phyloP scores from a whole-genome alignment of 305 asterid genomes.

The Nicotiana rustica region DNA sequence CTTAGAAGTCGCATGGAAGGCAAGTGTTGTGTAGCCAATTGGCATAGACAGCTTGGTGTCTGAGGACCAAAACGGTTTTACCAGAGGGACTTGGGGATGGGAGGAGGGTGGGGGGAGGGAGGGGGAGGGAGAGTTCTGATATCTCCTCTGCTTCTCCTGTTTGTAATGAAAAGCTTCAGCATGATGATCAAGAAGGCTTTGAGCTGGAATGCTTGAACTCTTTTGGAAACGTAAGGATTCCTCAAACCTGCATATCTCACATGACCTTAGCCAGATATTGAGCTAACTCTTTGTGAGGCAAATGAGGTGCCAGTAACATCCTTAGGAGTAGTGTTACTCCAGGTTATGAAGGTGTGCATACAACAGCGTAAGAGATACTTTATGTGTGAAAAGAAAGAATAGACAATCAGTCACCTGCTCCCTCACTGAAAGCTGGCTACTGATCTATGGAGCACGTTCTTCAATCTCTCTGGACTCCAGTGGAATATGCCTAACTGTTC shows the following conservation, averaged over 20 bases:
- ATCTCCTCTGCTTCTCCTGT: neutral
- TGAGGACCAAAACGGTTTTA: neutral
- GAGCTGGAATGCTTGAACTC: neutral
- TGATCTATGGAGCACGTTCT: neutral
- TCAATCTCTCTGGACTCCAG: neutral
- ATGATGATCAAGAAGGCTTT: neutral
- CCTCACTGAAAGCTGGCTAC: conserved; percentile 10
- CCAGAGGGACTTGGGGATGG: neutral
- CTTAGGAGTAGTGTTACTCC: too few species aligned
- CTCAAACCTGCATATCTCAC: too few species aligned
- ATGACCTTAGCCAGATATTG: too few species aligned
- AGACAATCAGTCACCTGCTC: neutral
- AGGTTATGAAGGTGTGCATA: conserved; percentile 1
- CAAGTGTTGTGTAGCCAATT: neutral
- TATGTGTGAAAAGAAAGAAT: neutral
- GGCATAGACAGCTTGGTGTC: conserved; percentile 7
- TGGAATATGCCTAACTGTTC: too few species aligned
- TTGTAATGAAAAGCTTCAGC: neutral
- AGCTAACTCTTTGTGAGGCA: too few species aligned
- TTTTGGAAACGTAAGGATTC: too few species aligned
- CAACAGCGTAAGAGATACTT: neutral
- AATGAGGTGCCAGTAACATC: too few species aligned
- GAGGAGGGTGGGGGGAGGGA: neutral
- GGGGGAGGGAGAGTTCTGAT: neutral
- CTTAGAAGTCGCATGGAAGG: conserved; percentile 18